Evolutionary conservation across 2,329 filamentous ascomycete species (phyloP).

Genomic region (Fusarium sp.): DNA sequence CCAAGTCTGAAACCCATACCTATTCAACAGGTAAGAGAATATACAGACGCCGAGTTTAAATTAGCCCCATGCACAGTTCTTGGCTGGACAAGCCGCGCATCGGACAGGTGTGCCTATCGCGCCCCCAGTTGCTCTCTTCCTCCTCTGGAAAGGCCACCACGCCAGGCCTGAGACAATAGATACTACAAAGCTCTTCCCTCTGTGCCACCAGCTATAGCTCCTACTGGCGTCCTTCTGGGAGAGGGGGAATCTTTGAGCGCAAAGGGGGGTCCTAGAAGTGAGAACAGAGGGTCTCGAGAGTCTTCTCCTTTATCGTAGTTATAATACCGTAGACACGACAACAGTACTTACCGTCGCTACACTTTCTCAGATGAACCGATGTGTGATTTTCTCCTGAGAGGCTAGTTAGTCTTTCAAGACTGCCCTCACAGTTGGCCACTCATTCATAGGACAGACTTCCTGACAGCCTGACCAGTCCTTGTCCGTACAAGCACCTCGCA

Average conservation of each 20-base stretch:
- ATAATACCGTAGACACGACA: background rate
- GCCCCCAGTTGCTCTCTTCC: background rate
- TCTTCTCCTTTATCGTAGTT: background rate
- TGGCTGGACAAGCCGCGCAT: background rate
- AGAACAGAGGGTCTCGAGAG: background rate
- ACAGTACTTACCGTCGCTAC: background rate
- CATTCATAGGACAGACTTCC: background rate
- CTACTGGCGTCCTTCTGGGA: background rate
- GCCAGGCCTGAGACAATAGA: background rate
- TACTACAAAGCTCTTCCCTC: background rate
- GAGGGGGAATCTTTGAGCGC: background rate
- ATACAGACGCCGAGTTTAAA: background rate
- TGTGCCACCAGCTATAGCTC: background rate
- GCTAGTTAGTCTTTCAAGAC: background rate
- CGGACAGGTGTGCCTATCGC: background rate
- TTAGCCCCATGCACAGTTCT: background rate
- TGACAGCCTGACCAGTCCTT: background rate
- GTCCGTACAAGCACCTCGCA: background rate
- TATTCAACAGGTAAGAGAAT: background rate
- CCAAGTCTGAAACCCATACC: accelerated
- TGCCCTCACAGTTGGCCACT: background rate
- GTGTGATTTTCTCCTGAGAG: background rate
- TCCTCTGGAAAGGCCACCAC: background rate
- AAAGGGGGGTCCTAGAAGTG: background rate
- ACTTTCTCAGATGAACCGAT: background rate